Evolutionary conservation across 108 stramenopile species (phyloP).

Genomic region (Pseudonitzschia pungens): DNA sequence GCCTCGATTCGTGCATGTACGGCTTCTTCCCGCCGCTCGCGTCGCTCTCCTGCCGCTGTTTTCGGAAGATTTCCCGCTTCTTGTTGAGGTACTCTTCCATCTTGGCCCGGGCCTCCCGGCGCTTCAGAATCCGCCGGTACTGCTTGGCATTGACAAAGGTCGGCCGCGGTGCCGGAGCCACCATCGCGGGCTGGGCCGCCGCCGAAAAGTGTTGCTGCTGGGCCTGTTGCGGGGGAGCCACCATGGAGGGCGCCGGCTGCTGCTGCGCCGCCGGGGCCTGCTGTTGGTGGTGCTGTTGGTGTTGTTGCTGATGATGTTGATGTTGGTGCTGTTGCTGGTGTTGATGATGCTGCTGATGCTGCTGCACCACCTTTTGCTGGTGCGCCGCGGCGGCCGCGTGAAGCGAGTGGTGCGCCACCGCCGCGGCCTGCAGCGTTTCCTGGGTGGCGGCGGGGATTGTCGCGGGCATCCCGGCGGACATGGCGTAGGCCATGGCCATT

Average conservation of each 20-base stretch:
- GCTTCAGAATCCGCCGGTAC: conserved; percentile 76
- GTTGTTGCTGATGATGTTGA: too few species aligned
- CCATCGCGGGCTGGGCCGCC: conserved; percentile 11
- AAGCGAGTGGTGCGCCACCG: neutral
- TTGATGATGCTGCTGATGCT: too few species aligned
- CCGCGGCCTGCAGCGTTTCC: too few species aligned
- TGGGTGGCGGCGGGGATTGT: too few species aligned
- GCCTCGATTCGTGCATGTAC: conserved; percentile 80
- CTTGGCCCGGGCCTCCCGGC: conserved; percentile 74
- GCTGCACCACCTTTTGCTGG: neutral
- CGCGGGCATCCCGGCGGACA: neutral
- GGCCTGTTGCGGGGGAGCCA: conserved; percentile 16
- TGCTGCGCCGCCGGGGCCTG: conserved; percentile 13
- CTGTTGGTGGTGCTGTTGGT: conserved; percentile 6
- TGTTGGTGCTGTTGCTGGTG: too few species aligned
- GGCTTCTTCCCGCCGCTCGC: conserved; percentile 42
- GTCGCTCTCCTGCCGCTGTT: conserved; percentile 27
- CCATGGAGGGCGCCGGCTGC: conserved; percentile 4
- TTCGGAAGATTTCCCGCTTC: conserved; percentile 19
- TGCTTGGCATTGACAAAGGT: conserved; percentile 89
- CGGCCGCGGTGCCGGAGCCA: conserved; percentile 42
- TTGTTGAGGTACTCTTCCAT: conserved; percentile 60
- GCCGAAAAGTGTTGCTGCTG: conserved; percentile 16
- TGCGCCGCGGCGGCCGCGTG: neutral
- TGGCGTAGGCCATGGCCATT: conserved; percentile 6